A percentile compares a stretch with the other conserved stretches of the same genome.
Conservation (phyloP, 192 early-diverging fungal species). For the Podochytrium sp. region DNA sequence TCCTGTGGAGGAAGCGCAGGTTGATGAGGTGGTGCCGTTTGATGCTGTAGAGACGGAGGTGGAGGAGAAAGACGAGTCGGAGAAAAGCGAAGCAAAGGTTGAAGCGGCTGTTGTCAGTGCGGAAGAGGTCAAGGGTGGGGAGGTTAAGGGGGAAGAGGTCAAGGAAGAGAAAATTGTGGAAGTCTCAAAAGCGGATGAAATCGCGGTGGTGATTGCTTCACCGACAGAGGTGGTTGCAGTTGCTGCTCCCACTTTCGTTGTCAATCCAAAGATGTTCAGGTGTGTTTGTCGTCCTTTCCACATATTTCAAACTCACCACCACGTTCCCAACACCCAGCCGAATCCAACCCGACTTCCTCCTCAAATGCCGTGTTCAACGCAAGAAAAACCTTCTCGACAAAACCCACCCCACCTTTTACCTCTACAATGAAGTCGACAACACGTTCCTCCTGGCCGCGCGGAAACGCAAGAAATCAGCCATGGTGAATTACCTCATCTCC, state of each 20-base stretch:
- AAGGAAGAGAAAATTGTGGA: neutral
- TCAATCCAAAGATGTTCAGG: slow-evolving; percentile 39
- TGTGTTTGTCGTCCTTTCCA: slow-evolving; percentile 6
- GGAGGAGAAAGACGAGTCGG: slow-evolving; percentile 21
- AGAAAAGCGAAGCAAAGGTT: neutral
- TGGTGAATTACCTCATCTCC: slow-evolving; percentile 62
- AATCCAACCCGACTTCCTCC: slow-evolving; percentile 41
- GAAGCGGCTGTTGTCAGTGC: neutral
- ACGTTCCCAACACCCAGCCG: slow-evolving; percentile 29
- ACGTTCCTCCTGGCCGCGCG: slow-evolving; percentile 58
- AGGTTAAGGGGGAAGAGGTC: neutral
- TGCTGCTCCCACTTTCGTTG: slow-evolving; percentile 5
- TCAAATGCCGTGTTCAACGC: slow-evolving; percentile 57
- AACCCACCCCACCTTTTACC: slow-evolving; percentile 54
- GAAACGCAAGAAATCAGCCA: slow-evolving; percentile 56
- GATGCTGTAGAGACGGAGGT: slow-evolving; percentile 2
- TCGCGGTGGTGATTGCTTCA: neutral
- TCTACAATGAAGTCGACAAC: slow-evolving; percentile 65
- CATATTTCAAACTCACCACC: neutral
- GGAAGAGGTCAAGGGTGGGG: neutral
- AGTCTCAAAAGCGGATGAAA: neutral
- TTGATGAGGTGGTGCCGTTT: slow-evolving; percentile 21
- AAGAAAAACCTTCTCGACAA: slow-evolving; percentile 60
- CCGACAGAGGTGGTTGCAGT: no score
- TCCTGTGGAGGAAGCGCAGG: slow-evolving; percentile 8